Evolutionary conservation across 257 asterid genomes (phyloP), one percentile per base, ranked within the genome.

Genomic region (Pogostemon cablin): DNA sequence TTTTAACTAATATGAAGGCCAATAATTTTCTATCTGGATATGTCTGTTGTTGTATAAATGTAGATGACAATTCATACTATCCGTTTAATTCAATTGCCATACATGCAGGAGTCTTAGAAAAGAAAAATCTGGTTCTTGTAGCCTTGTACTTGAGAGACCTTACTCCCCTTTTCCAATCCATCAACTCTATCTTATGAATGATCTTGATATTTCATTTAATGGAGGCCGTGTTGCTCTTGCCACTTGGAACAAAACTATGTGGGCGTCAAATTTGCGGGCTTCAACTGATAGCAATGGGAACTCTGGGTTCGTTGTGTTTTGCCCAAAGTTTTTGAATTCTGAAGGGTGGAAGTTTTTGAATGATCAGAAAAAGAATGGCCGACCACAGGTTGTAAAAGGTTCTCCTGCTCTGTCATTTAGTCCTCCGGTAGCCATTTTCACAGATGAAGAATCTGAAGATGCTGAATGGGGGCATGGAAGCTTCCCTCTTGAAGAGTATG

Each of bases 81-180:
- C 6, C 32, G 1, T 58, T 71, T 62, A 50, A 39, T 50, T 70
- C 52, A 34, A 34, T 67, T 62, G 25, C 9, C 56, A 43, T 41
- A 39, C 76, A 66, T 79, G 88, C 91, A 93, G 99, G 95, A 82
- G 68, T 78, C 64, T 91, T 81, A 73, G 72, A 75, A 88, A 79
- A 78, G 91, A 85, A 72, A 84, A 79, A 43, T 74, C 96, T 2
- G 91, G 93, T 60, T 69, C 89, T 68, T 91, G 85, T 76, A 85
- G 96, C 87, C 95, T 93, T 75, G 82, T 93, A 39, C 90, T 93
- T 43, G 99, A 93, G 82, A 91, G 98, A 80, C 99, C 99, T 6
- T 83, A 77, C 78, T 68, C 85, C 39, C 99, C 97, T 65, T 91
- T 89, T 76, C 99, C 99, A 4, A 78, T 89, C 58, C 95, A 91